Evolutionary conservation across 2,329 filamentous ascomycete species (phyloP).

Genomic region (Fusarium multiceps): DNA sequence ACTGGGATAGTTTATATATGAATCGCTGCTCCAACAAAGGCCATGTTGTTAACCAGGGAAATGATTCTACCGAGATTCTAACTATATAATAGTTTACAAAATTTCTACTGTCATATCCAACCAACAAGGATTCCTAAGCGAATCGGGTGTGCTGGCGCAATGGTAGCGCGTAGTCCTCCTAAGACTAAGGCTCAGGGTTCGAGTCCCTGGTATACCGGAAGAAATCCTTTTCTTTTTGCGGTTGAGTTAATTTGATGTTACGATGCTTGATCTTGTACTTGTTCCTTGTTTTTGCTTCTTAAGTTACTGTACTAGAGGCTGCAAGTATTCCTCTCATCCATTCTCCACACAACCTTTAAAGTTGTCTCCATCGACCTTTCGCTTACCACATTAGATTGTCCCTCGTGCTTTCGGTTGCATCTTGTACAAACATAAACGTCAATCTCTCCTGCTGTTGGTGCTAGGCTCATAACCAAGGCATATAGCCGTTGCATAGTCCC

Average conservation of each 20-base stretch:
- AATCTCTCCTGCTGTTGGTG: not conserved
- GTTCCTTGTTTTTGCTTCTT: not conserved
- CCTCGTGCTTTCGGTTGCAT: not conserved
- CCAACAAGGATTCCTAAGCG: constrained; percentile 23
- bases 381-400: not conserved
- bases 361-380: not conserved
- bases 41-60: not conserved
- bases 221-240: not conserved
- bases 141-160: constrained; percentile 45
- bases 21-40: not conserved
- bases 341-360: not conserved
- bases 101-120: constrained; percentile 19
- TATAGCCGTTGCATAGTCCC: constrained; percentile 79
- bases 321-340: not conserved
- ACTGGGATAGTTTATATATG: too few species aligned
- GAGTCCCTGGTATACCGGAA: constrained; percentile 52
- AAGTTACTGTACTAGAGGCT: not conserved
- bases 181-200: constrained; percentile 56
- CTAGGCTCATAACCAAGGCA: constrained; percentile 63
- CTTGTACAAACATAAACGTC: not conserved
- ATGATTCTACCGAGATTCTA: accelerated
- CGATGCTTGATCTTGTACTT: not conserved
- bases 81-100: constrained; percentile 18
- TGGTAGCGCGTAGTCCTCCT: constrained; percentile 56
- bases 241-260: not conserved